Base-by-base conservation (phyloP, 148 eudicot genomes). In the Dianthus caryophyllus region DNA sequence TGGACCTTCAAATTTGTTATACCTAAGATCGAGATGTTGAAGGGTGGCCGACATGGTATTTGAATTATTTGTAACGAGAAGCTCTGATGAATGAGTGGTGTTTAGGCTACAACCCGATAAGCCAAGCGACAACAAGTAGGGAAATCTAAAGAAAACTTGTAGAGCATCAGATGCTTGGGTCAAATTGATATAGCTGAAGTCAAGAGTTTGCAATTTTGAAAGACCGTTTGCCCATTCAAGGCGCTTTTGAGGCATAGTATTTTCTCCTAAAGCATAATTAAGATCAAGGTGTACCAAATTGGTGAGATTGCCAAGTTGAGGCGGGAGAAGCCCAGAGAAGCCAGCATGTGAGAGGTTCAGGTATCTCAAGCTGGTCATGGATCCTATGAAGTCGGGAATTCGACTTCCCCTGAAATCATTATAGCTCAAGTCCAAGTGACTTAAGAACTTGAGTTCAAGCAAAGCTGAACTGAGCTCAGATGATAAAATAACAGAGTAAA, bases 341-440 rank as follows among this genome's bases (percentile, higher is more conserved):
- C 26, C 41, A 48, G 54, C 39, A 14, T 29, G 2, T 25, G 59
- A 20, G n/a, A 66, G 18, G 48, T 18, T 21, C 5, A 66, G 48
- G 27, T 66, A 66, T 15, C 47, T 52, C 27, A 66, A 47, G 1
- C 18, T 17, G 5, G 9, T 66, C 70, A 66, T 31, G 29, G 70
- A 66, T 20, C 44, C 70, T 18, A 66, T 36, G 46, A 51, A 33
- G 18, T 22, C 9, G 1, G 70, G 70, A 52, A 66, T 50, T 10
- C 3, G 54, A 50, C 55, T 65, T 14, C 22, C 16, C 2, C 4
- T 43, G 17, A 65, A 65, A 30, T 65, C 6, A 49, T 25, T 65
- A 25, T 25, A 5, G 36, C 68, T 65, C 15, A 52, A 66, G 46
- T 66, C 47, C 70, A 66, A 49, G 47, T 66, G 48, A 50, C 12